Evolutionary conservation across 257 asterid genomes (phyloP), one percentile per base, ranked within the genome.

Genomic region (Vinca minor): DNA sequence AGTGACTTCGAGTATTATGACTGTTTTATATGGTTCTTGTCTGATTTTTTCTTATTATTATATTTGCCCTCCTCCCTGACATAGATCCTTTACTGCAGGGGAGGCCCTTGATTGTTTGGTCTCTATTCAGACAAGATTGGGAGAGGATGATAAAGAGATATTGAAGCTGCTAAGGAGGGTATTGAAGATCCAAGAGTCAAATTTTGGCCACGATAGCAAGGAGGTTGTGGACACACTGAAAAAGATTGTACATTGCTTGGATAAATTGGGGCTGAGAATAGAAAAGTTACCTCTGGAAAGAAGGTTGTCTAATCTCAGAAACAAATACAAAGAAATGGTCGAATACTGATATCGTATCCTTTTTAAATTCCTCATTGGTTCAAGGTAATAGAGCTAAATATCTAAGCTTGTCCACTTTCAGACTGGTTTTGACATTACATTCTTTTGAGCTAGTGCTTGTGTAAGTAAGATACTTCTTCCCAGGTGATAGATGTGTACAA

Each of bases 21-120:
- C n/a, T n/a, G n/a, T n/a, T n/a, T n/a, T n/a, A n/a, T n/a, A n/a
- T n/a, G n/a, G n/a, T n/a, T n/a, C n/a, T n/a, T n/a, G n/a, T n/a
- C n/a, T n/a, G n/a, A n/a, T n/a, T n/a, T n/a, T n/a, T n/a, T n/a
- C n/a, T n/a, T n/a, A n/a, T n/a, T n/a, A n/a, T n/a, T n/a, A n/a
- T n/a, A n/a, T n/a, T n/a, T n/a, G n/a, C n/a, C 53, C 14, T 12
- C 47, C 18, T 0, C 44, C 14, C 15, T 14, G 54, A 39, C 34
- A 39, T 8, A 18, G 48, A 45, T 55, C 65, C 59, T 57, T 17
- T 62, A 45, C 56, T 45, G 75, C 88, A 92, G 96, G 96, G 36
- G 98, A 89, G 85, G 95, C 96, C 66, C 95, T 89, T 49, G 98
- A 92, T 75, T 92, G 98, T 74, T 73, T 92, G 81, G 95, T 87